These are phyloP conservation scores for Ceratocystis eucalypticola DNA, from an alignment of 2,329 filamentous ascomycete genomes.

Conservation along the genomic window DNA sequence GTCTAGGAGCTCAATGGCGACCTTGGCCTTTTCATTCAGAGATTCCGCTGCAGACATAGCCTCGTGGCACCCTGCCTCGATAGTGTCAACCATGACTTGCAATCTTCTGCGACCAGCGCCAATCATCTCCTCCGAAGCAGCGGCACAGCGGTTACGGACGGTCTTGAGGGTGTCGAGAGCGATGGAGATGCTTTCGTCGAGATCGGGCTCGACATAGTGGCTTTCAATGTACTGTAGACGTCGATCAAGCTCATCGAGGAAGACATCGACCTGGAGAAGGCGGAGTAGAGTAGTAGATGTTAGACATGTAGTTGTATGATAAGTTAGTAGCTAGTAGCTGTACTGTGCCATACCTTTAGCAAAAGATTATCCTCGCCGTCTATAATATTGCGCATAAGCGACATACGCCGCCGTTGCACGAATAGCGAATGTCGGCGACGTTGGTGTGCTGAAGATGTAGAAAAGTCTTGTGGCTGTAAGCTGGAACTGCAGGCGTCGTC, in stretches of 20 bases:
- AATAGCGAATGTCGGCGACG: slow-evolving; percentile 18
- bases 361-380: slow-evolving; percentile 49
- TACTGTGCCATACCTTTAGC: slow-evolving; percentile 34
- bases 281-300: neutral
- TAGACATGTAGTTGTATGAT: neutral
- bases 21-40: slow-evolving; percentile 79
- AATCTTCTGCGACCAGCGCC: slow-evolving; percentile 73
- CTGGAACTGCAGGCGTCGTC: slow-evolving; percentile 16
- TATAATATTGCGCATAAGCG: slow-evolving; percentile 46
- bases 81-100: slow-evolving; percentile 79
- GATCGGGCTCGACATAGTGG: slow-evolving; percentile 61
- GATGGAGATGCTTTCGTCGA: slow-evolving; percentile 71
- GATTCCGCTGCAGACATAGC: slow-evolving; percentile 73
- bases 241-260: slow-evolving; percentile 73
- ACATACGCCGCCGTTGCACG: slow-evolving; percentile 33
- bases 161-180: slow-evolving; percentile 77
- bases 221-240: slow-evolving; percentile 78
- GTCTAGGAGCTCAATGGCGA: slow-evolving; percentile 78
- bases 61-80: slow-evolving; percentile 78
- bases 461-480: slow-evolving; percentile 13
- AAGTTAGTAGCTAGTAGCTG: neutral
- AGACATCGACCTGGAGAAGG: slow-evolving; percentile 51
- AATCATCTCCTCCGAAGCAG: slow-evolving; percentile 79
- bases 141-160: slow-evolving; percentile 75
- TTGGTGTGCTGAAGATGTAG: slow-evolving; percentile 3